Conservation (phyloP, 2,329 filamentous ascomycete species). For the Botrytis fragariae region DNA sequence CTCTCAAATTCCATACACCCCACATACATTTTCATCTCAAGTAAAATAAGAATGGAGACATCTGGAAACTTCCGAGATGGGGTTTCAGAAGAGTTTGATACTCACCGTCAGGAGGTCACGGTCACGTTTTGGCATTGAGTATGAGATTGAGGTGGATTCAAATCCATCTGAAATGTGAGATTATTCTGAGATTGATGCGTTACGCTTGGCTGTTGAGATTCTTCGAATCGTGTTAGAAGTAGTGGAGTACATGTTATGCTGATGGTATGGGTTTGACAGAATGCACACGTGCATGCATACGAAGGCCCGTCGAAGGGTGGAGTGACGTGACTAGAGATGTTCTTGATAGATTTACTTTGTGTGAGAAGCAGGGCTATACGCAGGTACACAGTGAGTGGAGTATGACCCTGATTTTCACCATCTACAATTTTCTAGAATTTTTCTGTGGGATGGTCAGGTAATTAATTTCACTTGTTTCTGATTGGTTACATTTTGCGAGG, state of each 20-base stretch:
- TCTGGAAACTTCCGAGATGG: not conserved
- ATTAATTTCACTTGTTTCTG: not conserved
- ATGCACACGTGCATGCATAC: not conserved
- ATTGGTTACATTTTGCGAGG: not conserved
- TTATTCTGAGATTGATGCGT: not conserved
- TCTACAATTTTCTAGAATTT: slow-evolving; percentile 9
- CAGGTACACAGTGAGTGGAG: slow-evolving; percentile 14
- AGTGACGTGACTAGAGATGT: slow-evolving; percentile 3
- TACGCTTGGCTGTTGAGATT: not conserved
- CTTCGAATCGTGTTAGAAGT: not conserved
- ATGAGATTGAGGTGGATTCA: not conserved
- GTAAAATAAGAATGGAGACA: not conserved
- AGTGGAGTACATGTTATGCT: not conserved
- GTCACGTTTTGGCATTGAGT: slow-evolving; percentile 9
- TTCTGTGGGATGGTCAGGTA: not conserved
- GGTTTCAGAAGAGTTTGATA: slow-evolving; percentile 16
- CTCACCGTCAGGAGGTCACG: not conserved
- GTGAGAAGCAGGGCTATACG: not conserved
- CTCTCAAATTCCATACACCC: not conserved
- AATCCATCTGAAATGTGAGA: not conserved
- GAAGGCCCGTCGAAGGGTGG: not conserved
- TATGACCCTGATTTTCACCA: slow-evolving; percentile 5
- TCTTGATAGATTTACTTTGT: not conserved
- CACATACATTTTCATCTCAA: not conserved
- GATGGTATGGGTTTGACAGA: not conserved